phyloP scores from a whole-genome alignment of 345 rosid species.

The Brassica cretica region DNA sequence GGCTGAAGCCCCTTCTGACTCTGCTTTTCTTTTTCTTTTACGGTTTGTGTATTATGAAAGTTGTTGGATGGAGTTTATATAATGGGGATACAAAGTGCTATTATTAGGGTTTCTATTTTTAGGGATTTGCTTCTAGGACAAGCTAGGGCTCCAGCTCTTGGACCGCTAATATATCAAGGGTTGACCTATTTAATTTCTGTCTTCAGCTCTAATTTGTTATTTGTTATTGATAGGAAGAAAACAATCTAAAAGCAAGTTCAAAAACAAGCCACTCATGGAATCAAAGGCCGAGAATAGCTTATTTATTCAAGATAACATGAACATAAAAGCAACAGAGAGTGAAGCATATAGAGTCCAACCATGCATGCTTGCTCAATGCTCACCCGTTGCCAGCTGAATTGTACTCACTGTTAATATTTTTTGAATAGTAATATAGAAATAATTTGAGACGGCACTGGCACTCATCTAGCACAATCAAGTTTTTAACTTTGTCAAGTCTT shows the following conservation, averaged over 20 bases:
- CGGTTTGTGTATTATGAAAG: background rate
- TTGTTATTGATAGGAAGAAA: conserved; percentile 12
- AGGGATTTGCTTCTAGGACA: background rate
- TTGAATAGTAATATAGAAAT: background rate
- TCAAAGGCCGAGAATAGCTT: conserved; percentile 10
- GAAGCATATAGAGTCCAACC: conserved; percentile 19
- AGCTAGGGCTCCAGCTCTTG: background rate
- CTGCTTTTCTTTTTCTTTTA: background rate
- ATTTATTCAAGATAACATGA: conserved; percentile 25
- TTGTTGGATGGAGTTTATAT: background rate
- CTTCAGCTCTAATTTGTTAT: background rate
- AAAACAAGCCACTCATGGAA: conserved; percentile 7
- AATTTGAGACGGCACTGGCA: no score
- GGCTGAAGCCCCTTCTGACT: conserved; percentile 5
- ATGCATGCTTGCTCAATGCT: conserved; percentile 22
- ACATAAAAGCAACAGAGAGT: background rate
- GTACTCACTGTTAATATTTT: background rate
- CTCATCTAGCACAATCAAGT: no score
- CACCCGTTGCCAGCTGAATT: conserved; percentile 42
- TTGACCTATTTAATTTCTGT: background rate
- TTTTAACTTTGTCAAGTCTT: no score
- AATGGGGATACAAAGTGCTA: background rate
- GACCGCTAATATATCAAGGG: background rate
- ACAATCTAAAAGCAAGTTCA: conserved; percentile 1
- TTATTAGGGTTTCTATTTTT: background rate